These are phyloP conservation scores for Arthrinium puccinioides DNA, from an alignment of 2,329 filamentous ascomycete genomes.

Conservation along the genomic window DNA sequence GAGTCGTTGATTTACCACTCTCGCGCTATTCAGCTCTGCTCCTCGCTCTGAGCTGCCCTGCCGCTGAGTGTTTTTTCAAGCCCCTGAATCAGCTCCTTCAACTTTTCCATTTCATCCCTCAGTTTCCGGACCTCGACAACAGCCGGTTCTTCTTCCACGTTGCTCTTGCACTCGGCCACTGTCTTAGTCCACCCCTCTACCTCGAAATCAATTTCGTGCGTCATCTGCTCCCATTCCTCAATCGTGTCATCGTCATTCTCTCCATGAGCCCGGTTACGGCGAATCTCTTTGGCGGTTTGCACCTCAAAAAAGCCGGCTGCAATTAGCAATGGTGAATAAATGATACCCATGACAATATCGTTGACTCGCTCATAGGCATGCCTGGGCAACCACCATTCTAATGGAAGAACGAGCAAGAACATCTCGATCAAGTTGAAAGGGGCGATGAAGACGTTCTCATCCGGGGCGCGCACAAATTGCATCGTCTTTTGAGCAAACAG, in stretches of 20 bases:
- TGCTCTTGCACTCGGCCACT: slow-evolving; percentile 67
- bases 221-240: slow-evolving; percentile 90
- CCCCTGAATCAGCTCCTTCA: slow-evolving; percentile 36
- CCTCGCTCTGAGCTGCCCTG: slow-evolving; percentile 4
- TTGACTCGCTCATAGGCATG: slow-evolving; percentile 72
- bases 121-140: slow-evolving; percentile 61
- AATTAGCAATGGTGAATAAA: slow-evolving; percentile 80
- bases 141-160: slow-evolving; percentile 72
- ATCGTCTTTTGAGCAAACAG: slow-evolving; percentile 92
- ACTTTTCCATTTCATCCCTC: slow-evolving; percentile 48
- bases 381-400: slow-evolving; percentile 94
- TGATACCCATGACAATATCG: slow-evolving; percentile 75
- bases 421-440: slow-evolving; percentile 94
- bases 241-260: slow-evolving; percentile 84
- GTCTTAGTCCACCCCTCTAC: slow-evolving; percentile 78
- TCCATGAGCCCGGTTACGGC: slow-evolving; percentile 66
- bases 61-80: slow-evolving; percentile 10
- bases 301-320: slow-evolving; percentile 69
- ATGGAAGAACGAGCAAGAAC: slow-evolving; percentile 65
- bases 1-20: too few species aligned
- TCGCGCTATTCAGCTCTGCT: too few species aligned
- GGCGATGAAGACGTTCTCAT: slow-evolving; percentile 97
- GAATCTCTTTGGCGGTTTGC: slow-evolving; percentile 57
- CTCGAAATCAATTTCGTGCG: slow-evolving; percentile 68
- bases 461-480: slow-evolving; percentile 91